phyloP scores from a whole-genome alignment of 1,284 basidiomycete genomes.

The Boletus semigastroideus region DNA sequence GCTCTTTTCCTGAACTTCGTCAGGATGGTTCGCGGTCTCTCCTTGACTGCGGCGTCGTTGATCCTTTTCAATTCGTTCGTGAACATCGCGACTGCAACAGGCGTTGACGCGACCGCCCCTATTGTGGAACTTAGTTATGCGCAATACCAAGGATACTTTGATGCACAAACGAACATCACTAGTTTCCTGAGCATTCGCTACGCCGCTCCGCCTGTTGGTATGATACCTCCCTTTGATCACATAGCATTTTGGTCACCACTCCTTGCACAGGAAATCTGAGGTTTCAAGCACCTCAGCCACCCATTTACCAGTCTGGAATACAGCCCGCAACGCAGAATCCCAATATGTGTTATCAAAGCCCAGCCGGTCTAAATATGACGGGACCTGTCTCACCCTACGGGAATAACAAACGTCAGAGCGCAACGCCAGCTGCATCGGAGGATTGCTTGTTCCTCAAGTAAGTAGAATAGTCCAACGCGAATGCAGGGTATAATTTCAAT shows the following conservation, averaged over 20 bases:
- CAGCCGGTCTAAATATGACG: not conserved
- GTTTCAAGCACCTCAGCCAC: slow-evolving; percentile 17
- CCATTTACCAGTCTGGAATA: not conserved
- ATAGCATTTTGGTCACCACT: not conserved
- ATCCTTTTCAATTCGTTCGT: not conserved
- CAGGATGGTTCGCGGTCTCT: slow-evolving; percentile 1
- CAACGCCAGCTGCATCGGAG: slow-evolving; percentile 8
- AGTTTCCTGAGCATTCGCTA: slow-evolving; percentile 17
- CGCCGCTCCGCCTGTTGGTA: slow-evolving; percentile 16
- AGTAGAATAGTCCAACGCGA: not conserved
- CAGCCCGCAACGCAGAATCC: slow-evolving; percentile 18
- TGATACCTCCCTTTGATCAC: not conserved
- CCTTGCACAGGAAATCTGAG: slow-evolving; percentile 10
- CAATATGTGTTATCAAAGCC: slow-evolving; percentile 12
- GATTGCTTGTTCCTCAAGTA: slow-evolving; percentile 23
- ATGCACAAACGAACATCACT: slow-evolving; percentile 10
- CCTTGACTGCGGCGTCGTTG: not conserved
- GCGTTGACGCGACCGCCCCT: not conserved
- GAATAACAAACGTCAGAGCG: slow-evolving; percentile 3
- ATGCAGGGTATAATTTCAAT: not conserved
- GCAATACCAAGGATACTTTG: slow-evolving; percentile 13
- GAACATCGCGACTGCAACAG: not conserved
- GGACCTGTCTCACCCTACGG: not conserved
- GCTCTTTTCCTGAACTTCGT: not conserved
- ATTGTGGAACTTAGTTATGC: slow-evolving; percentile 18